These are phyloP conservation scores for Trichoderma semiorbis DNA, from an alignment of 2,329 filamentous ascomycete species.

Conservation along the genomic window DNA sequence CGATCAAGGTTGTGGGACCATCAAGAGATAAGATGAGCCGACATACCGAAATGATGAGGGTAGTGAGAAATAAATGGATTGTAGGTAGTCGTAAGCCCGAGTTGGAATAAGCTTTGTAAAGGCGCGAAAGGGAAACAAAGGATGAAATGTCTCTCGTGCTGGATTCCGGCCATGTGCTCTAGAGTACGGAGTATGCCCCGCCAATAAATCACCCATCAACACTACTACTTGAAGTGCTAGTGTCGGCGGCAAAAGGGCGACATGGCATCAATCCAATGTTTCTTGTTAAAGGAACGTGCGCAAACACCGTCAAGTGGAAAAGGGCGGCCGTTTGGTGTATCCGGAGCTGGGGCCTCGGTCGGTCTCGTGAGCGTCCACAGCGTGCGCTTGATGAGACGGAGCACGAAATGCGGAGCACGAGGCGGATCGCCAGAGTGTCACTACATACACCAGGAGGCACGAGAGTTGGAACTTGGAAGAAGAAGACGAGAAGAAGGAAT, in stretches of 20 bases:
- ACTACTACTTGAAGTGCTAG: neutral
- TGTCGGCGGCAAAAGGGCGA: neutral
- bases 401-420: neutral
- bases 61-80: neutral
- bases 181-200: neutral
- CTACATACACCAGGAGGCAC: neutral
- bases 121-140: neutral
- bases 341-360: neutral
- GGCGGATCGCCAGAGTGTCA: neutral
- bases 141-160: neutral
- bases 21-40: neutral
- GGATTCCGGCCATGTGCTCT: neutral
- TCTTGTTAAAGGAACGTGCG: neutral
- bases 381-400: constrained; percentile 11
- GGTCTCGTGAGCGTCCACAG: neutral
- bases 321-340: neutral
- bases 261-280: neutral
- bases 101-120: neutral
- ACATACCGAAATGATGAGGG: constrained; percentile 5
- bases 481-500: neutral
- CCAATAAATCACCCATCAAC: neutral
- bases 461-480: neutral
- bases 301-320: neutral
- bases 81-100: neutral
- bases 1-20: constrained; percentile 10